Evolutionary conservation across 495 filamentous ascomycete genomes (phyloP).

Genomic region (Penicillium ochrochloron): DNA sequence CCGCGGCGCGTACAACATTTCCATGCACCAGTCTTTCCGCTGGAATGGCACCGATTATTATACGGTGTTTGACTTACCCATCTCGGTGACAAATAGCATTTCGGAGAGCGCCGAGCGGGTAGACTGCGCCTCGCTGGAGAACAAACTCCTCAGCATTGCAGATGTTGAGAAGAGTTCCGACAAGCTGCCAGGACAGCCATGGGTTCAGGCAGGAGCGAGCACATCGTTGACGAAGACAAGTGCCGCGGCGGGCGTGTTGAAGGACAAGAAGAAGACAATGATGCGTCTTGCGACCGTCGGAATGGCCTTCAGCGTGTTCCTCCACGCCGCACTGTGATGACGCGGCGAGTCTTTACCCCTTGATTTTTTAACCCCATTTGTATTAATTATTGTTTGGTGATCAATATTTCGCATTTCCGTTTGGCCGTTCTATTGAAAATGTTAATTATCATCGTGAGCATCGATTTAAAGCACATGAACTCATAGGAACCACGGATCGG

Average conservation of each 20-base stretch:
- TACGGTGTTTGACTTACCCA: slow-evolving; percentile 70
- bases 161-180: slow-evolving; percentile 26
- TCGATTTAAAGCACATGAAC: background rate
- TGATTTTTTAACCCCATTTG: background rate
- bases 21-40: slow-evolving; percentile 69
- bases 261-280: slow-evolving; percentile 4
- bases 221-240: slow-evolving; percentile 13
- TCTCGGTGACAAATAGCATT: slow-evolving; percentile 69
- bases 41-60: slow-evolving; percentile 65
- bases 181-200: slow-evolving; percentile 28
- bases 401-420: background rate
- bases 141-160: slow-evolving; percentile 20
- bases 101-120: slow-evolving; percentile 23
- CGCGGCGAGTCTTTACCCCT: slow-evolving; percentile 11
- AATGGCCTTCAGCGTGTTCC: slow-evolving; percentile 7
- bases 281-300: slow-evolving; percentile 15
- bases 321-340: slow-evolving; percentile 14
- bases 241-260: background rate
- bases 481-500: background rate
- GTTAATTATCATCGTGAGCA: background rate
- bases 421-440: background rate
- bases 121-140: slow-evolving; percentile 27
- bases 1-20: slow-evolving; percentile 58
- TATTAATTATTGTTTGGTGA: background rate
- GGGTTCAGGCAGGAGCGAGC: slow-evolving; percentile 19